Evolutionary conservation across 257 asterid genomes (phyloP), one percentile per base, ranked within the genome.

Genomic region (Jasminum sambac): DNA sequence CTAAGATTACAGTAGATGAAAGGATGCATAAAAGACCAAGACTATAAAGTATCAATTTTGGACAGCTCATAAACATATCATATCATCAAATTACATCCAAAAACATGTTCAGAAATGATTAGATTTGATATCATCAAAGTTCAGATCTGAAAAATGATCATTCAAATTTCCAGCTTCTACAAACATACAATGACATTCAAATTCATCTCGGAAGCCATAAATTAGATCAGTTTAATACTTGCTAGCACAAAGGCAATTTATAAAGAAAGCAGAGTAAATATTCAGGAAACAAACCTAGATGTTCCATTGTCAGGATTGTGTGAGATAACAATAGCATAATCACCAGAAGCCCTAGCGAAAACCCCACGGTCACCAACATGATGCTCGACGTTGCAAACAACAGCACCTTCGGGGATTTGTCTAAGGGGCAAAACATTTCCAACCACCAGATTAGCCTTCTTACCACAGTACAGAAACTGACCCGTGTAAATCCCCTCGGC

Each of bases 401-500:
- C 89, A 44, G 85, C 87, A 0, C 89, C 89, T 66, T 82, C 89
- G 0, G 87, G 87, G 16, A 82, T 80, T 24, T 84, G 78, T 82
- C 89, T 80, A 43, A 84, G 68, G 4, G 87, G 87, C 61, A 84
- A 50, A 6, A 82, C 87, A 66, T 82, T 84, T 1, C 87, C 89
- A 36, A 84, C 89, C 38, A 82, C 79, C 2, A 80, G 76, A 39
- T 85, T 82, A 0, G 87, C 89, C 81, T 85, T 85, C 75, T 85
- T 85, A 1, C 89, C 89, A 30, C 87, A 80, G 81, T 79, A 85
- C 11, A 85, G 59, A 43, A 85, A 85, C 68, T 82, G 87, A 2
- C 89, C 87, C 25, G 89, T 85, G 76, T 82, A 85, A 69, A 82
- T 80, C 0, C 89, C 89, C 77, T 85, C 89, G 41, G 89, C 85